Percentiles rank a stretch among this genome's conserved stretches.
Evolutionary conservation across 73 alveolate species (phyloP).

Genomic region (Paramecium caudatum): DNA sequence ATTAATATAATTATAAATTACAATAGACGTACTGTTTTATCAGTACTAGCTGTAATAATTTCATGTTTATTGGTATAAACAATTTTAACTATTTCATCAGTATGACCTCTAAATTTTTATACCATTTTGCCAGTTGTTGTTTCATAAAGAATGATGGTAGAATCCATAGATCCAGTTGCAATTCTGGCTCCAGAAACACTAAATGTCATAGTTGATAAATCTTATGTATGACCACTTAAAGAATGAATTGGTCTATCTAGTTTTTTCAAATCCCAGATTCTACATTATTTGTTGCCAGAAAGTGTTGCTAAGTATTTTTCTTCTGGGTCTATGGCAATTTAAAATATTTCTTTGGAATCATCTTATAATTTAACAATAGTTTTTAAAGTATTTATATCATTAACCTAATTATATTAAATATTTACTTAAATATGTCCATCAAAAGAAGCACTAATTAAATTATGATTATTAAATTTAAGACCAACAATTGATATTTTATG

Average conservation of each 20-base stretch:
- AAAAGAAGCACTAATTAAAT: slow-evolving; percentile 14
- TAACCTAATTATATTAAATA: neutral
- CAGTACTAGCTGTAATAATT: neutral
- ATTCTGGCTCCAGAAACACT: neutral
- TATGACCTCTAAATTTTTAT: neutral
- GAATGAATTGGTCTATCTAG: neutral
- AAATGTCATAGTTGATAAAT: slow-evolving; percentile 1
- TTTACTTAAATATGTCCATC: slow-evolving; percentile 44
- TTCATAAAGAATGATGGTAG: neutral
- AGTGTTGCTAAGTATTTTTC: neutral
- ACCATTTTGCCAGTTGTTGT: neutral
- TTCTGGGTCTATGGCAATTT: neutral
- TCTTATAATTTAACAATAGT: neutral
- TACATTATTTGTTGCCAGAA: neutral
- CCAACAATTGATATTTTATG: slow-evolving; percentile 5
- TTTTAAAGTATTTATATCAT: slow-evolving; percentile 13
- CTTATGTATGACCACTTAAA: slow-evolving; percentile 24
- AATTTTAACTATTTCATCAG: neutral
- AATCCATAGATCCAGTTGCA: slow-evolving; percentile 18
- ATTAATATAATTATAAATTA: neutral
- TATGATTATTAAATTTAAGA: neutral
- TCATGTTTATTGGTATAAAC: neutral
- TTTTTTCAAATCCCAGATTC: neutral
- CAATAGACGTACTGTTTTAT: neutral
- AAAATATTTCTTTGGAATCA: neutral